Percentiles rank a stretch among this genome's conserved stretches.
Conservation (phyloP, 2,329 filamentous ascomycete species). For the Conoideocrella luteorostrata region DNA sequence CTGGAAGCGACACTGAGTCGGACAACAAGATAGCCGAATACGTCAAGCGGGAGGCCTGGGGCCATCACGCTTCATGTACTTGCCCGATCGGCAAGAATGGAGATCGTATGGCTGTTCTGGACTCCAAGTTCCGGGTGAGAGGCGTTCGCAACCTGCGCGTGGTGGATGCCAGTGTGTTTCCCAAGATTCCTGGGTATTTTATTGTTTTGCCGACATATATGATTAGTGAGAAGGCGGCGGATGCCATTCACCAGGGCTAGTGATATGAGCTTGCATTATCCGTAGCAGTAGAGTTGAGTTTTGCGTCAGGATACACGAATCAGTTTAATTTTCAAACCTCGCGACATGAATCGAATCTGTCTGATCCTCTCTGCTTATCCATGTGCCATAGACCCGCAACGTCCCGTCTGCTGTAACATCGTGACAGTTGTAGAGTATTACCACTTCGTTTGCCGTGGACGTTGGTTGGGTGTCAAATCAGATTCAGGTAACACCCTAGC, state of each 20-base stretch:
- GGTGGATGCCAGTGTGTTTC: constrained; percentile 51
- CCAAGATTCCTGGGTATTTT: constrained; percentile 20
- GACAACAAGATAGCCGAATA: constrained; percentile 26
- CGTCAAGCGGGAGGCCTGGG: constrained; percentile 43
- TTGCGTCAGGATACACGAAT: too few species aligned
- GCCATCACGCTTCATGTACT: constrained; percentile 52
- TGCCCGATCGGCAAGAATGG: constrained; percentile 46
- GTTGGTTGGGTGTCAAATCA: too few species aligned
- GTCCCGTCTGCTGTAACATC: too few species aligned
- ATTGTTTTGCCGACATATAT: neutral
- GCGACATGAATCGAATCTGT: too few species aligned
- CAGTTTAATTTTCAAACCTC: too few species aligned
- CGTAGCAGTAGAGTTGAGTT: too few species aligned
- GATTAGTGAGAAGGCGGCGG: constrained; percentile 2
- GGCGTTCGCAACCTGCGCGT: constrained; percentile 48
- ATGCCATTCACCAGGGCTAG: neutral
- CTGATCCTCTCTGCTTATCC: too few species aligned
- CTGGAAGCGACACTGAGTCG: constrained; percentile 10
- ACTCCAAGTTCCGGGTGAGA: constrained; percentile 47
- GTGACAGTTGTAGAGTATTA: too few species aligned
- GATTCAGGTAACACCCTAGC: too few species aligned
- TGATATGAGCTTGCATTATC: too few species aligned
- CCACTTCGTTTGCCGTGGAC: too few species aligned
- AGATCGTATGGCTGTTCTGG: constrained; percentile 48
- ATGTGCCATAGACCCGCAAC: too few species aligned